These are phyloP conservation scores for Stachybotrys echinatus DNA, from an alignment of 2,329 filamentous ascomycete species.

Conservation along the genomic window DNA sequence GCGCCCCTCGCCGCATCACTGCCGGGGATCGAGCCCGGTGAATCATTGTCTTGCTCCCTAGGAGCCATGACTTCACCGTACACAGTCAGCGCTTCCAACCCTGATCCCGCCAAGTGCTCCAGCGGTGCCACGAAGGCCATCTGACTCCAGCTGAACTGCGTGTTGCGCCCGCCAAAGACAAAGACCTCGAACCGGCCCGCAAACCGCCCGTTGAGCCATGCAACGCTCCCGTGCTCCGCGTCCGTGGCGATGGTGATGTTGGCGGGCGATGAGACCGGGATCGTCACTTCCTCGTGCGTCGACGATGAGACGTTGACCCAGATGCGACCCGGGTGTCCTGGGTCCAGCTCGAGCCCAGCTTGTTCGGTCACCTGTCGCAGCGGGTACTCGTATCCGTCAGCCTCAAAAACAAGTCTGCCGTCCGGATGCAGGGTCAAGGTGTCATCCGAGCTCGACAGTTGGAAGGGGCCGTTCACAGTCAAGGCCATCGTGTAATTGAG, in stretches of 20 bases:
- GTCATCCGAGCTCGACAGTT: conserved; percentile 35
- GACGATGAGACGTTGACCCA: conserved; percentile 44
- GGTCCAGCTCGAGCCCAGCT: conserved; percentile 42
- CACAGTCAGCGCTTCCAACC: conserved; percentile 3
- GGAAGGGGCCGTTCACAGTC: conserved; percentile 33
- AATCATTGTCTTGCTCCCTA: not conserved
- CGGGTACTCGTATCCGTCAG: conserved; percentile 41
- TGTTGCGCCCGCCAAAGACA: conserved; percentile 47
- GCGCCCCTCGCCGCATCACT: not conserved
- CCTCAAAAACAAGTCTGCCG: conserved; percentile 33
- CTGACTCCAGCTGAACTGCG: conserved; percentile 47
- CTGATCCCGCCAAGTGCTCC: conserved; percentile 12
- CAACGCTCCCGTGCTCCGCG: conserved; percentile 38
- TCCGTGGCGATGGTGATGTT: conserved; percentile 38
- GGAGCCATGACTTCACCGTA: not conserved
- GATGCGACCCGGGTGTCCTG: conserved; percentile 42
- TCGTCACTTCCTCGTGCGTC: conserved; percentile 31
- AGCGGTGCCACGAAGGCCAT: conserved; percentile 51
- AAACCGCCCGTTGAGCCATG: conserved; percentile 41
- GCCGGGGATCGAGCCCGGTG: not conserved
- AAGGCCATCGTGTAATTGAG: conserved; percentile 38
- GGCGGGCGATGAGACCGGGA: conserved; percentile 16
- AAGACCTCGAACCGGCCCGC: conserved; percentile 48
- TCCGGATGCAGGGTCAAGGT: conserved; percentile 27
- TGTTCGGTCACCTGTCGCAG: conserved; percentile 36